Conservation (phyloP, 257 asterid species). For the Euphrasia confusa region DNA sequence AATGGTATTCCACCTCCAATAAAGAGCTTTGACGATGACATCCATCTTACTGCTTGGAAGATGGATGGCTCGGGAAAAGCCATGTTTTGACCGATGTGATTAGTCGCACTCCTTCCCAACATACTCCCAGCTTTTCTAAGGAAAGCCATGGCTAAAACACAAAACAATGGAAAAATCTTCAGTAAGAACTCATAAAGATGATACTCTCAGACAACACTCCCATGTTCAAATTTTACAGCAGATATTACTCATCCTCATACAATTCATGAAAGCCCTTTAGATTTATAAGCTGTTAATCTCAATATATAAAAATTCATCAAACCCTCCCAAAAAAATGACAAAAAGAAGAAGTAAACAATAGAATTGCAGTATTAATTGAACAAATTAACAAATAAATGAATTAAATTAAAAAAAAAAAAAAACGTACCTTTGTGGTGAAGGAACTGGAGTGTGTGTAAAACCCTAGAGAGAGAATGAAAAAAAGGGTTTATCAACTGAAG, state of each 20-base stretch:
- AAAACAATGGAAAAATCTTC: constrained; percentile 3
- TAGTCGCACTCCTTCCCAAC: constrained; percentile 41
- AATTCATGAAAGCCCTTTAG: neutral
- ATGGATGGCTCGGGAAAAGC: constrained; percentile 51
- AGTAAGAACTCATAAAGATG: neutral
- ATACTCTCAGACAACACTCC: neutral
- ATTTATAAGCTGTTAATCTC: neutral
- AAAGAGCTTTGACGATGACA: constrained; percentile 73
- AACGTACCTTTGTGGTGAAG: constrained; percentile 6
- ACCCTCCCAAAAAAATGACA: neutral
- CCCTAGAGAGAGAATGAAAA: constrained; percentile 21
- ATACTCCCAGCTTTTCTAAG: constrained; percentile 58
- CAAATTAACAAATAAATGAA: neutral
- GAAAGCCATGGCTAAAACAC: constrained; percentile 63
- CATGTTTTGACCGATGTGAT: constrained; percentile 36
- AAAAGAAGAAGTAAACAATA: neutral
- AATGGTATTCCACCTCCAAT: constrained; percentile 56
- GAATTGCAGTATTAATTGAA: neutral
- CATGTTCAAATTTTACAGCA: neutral
- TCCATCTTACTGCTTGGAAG: constrained; percentile 67
- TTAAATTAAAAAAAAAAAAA: neutral
- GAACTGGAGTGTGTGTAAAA: constrained; percentile 11
- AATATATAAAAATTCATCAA: neutral
- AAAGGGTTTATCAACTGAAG: neutral
- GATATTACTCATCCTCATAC: neutral